Percentiles rank a stretch among this genome's conserved stretches.
These are phyloP conservation scores for Ulmus americana DNA, from an alignment of 331 rosid species.

Conservation along the genomic window DNA sequence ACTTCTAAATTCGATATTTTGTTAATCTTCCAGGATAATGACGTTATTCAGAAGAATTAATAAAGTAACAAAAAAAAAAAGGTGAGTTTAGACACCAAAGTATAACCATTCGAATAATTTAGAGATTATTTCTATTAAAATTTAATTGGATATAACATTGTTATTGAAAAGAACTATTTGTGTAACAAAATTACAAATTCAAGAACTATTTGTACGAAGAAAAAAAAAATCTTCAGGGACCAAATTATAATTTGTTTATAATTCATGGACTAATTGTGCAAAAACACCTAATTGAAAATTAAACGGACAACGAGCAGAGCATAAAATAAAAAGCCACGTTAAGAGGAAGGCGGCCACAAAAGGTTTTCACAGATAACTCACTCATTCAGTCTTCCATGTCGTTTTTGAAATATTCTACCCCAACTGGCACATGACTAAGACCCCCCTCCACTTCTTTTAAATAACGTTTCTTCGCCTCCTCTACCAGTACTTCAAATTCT, in stretches of 20 bases:
- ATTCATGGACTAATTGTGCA: too few species aligned
- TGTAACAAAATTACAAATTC: too few species aligned
- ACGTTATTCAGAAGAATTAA: not conserved
- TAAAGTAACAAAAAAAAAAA: not conserved
- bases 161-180: too few species aligned
- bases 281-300: not conserved
- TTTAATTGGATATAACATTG: too few species aligned
- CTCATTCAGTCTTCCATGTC: not conserved
- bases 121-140: too few species aligned
- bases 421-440: conserved; percentile 34
- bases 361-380: not conserved
- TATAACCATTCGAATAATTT: too few species aligned
- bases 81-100: not conserved
- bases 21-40: too few species aligned
- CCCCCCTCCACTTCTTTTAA: not conserved
- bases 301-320: conserved; percentile 12
- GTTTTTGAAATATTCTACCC: conserved; percentile 25
- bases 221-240: too few species aligned
- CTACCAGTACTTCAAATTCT: conserved; percentile 4
- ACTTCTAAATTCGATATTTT: too few species aligned
- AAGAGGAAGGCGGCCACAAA: conserved; percentile 28
- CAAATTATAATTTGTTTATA: too few species aligned
- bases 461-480: not conserved
- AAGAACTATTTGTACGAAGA: too few species aligned
- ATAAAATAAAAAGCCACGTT: not conserved